These are phyloP conservation scores for Saussurea involucrata DNA, from an alignment of 129 eudicot genomes.

Conservation along the genomic window DNA sequence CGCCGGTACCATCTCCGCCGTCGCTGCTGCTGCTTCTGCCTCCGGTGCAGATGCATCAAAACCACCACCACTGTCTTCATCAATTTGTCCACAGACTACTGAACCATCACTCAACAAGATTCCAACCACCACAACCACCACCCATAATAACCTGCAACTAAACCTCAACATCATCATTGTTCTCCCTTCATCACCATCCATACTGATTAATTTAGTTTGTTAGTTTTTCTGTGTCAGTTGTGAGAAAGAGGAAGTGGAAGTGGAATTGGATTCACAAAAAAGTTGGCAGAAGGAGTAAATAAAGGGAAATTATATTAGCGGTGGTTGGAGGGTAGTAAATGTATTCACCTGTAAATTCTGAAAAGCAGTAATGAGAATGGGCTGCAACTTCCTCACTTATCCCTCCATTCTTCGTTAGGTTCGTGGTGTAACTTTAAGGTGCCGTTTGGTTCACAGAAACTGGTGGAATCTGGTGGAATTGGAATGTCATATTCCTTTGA, in stretches of 20 bases:
- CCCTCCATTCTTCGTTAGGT: slow-evolving; percentile 20
- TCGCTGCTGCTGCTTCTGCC: slow-evolving; percentile 15
- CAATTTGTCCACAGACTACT: slow-evolving; percentile 16
- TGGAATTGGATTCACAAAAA: slow-evolving; percentile 17
- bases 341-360: slow-evolving; percentile 35
- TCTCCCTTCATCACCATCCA: slow-evolving; percentile 5
- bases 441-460: too few relatives aligned
- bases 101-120: slow-evolving; percentile 14
- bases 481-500: too few relatives aligned
- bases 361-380: slow-evolving; percentile 29
- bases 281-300: slow-evolving; percentile 25
- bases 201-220: not conserved
- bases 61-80: slow-evolving; percentile 16
- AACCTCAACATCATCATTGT: not conserved
- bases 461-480: too few relatives aligned
- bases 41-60: slow-evolving; percentile 24
- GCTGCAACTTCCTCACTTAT: not conserved
- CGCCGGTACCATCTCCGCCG: slow-evolving; percentile 69
- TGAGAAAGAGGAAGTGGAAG: slow-evolving; percentile 1
- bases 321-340: slow-evolving; percentile 37
- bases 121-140: not conserved
- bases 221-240: slow-evolving; percentile 16
- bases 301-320: slow-evolving; percentile 26
- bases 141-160: slow-evolving; percentile 5
- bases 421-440: not conserved